These are phyloP conservation scores for Saxophila tyrrhenica DNA, from an alignment of 495 filamentous ascomycete genomes.

Conservation along the genomic window DNA sequence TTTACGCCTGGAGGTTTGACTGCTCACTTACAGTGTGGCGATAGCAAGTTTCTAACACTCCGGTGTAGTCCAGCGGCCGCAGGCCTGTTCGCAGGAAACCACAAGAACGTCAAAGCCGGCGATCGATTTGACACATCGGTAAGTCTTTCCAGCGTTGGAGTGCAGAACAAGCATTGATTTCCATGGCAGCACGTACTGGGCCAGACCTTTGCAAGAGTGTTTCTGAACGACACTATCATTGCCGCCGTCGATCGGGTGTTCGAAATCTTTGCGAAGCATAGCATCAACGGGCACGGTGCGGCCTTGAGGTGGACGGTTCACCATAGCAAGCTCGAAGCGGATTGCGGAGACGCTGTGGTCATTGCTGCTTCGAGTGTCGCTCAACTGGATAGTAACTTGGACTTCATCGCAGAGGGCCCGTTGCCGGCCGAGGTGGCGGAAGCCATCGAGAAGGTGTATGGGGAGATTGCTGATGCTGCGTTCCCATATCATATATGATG, in stretches of 20 bases:
- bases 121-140: neutral
- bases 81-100: slow-evolving; percentile 73
- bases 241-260: slow-evolving; percentile 42
- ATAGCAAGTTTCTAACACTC: slow-evolving; percentile 29
- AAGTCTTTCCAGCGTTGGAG: neutral
- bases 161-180: too few relatives aligned
- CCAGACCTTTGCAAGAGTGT: slow-evolving; percentile 56
- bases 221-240: slow-evolving; percentile 69
- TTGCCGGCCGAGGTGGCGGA: slow-evolving; percentile 27
- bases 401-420: slow-evolving; percentile 22
- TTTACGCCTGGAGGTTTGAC: slow-evolving; percentile 22
- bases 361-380: slow-evolving; percentile 1
- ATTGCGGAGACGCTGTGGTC: slow-evolving; percentile 3
- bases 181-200: slow-evolving; percentile 32
- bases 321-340: neutral
- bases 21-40: slow-evolving; percentile 1
- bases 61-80: slow-evolving; percentile 83
- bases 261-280: slow-evolving; percentile 4
- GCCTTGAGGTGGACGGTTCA: slow-evolving; percentile 5
- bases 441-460: slow-evolving; percentile 6
- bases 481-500: neutral
- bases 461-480: neutral
- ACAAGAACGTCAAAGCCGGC: slow-evolving; percentile 36
- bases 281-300: neutral
- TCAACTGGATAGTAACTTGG: slow-evolving; percentile 7